Evolutionary conservation across 2,329 filamentous ascomycete species (phyloP), one percentile per base, ranked within the genome.

Genomic region (Ilyonectria mors-panacis): DNA sequence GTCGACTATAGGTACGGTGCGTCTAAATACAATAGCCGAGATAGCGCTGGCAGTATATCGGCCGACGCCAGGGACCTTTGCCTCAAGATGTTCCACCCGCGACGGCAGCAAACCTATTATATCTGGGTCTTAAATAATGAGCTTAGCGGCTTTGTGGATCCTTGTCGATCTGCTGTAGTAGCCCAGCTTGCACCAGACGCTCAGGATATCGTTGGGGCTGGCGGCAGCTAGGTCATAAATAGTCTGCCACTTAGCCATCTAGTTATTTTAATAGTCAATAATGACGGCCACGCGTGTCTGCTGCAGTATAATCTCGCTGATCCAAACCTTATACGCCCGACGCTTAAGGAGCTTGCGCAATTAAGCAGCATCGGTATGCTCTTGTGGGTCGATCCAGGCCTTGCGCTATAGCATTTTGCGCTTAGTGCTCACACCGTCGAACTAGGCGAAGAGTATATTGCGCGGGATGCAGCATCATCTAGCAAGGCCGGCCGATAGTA

Each of bases 281-380:
- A 91, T 89, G 7, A 85, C 86, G 3, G 86, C 84, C 4, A 91
- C 89, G 30, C 89, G 87, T 2, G 89, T 91, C 78, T 91, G 89
- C 76, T 91, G 89, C 10, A 91, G 83, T 89, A 91, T 91, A 70
- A 91, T 87, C 79, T 91, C 89, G 73, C 86, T 89, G 74, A 91
- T 89, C 87, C 89, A 91, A 54, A 91, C 89, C 76, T 91, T 85
- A 78, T 91, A 91, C 2, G 89, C 89, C 54, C 89, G 85, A 33
- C 80, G 83, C 65, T 86, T 84, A 10, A 90, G 80, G 3, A 76
- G 77, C 17, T 65, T 53, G 35, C 82, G 82, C 8, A 86, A 79
- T n/a, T 80, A 78, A 1, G 75, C 68, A 1, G 75, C 71, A 15
- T 80, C 73, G 17, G 60, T 26, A n/a, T 73, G 68, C 23, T 67